These are phyloP conservation scores for Polytrichum formosum DNA, from an alignment of 225 moss, liverwort and hornwort genomes.

Conservation along the genomic window DNA sequence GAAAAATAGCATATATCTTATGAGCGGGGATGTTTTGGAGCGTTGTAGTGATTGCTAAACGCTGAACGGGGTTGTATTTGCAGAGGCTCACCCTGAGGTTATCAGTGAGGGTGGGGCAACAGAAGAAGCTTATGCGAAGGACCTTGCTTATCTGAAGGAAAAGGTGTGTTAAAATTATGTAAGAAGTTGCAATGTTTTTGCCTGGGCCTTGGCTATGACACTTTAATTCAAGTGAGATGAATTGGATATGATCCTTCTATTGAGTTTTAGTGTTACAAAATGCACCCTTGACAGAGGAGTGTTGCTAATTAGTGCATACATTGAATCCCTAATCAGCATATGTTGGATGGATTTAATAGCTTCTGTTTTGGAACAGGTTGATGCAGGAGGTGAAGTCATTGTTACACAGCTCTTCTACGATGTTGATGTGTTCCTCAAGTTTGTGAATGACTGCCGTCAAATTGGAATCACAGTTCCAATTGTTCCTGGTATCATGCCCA, in stretches of 20 bases:
- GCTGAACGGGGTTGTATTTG: background rate
- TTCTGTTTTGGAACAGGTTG: slow-evolving; percentile 38
- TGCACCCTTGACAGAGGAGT: too few relatives aligned
- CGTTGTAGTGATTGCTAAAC: too few relatives aligned
- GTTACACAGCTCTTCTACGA: slow-evolving; percentile 94
- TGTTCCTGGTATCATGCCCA: slow-evolving; percentile 96
- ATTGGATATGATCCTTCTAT: too few relatives aligned
- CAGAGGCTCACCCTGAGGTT: slow-evolving; percentile 65
- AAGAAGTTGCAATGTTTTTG: too few relatives aligned
- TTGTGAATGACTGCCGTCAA: slow-evolving; percentile 83
- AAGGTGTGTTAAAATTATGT: slow-evolving; percentile 20
- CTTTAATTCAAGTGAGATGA: too few relatives aligned
- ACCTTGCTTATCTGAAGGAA: slow-evolving; percentile 53
- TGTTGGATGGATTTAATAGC: too few relatives aligned
- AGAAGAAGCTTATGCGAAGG: slow-evolving; percentile 45
- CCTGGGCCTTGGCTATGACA: too few relatives aligned
- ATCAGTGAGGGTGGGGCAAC: slow-evolving; percentile 42
- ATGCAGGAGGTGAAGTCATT: slow-evolving; percentile 87
- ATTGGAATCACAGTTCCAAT: slow-evolving; percentile 87
- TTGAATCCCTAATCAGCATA: too few relatives aligned
- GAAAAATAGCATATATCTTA: too few relatives aligned
- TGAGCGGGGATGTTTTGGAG: too few relatives aligned
- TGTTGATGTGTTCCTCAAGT: slow-evolving; percentile 78
- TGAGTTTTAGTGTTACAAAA: too few relatives aligned
- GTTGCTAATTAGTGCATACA: too few relatives aligned